These are phyloP conservation scores for Agaricales sp. DNA, from an alignment of 1,284 basidiomycete genomes.

Conservation along the genomic window DNA sequence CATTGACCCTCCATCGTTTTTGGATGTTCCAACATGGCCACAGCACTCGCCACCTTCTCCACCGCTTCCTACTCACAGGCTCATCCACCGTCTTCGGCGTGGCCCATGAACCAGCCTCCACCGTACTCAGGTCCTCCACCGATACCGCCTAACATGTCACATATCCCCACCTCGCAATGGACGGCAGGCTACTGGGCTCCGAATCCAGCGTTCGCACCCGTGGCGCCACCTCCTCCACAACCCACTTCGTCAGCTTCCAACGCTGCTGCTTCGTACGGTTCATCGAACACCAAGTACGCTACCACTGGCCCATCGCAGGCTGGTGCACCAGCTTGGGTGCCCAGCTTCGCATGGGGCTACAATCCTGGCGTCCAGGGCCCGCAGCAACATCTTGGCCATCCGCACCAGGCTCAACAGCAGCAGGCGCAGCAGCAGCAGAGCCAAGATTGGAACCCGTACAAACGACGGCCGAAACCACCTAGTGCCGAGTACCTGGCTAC, in stretches of 20 bases:
- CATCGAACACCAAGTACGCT: background rate
- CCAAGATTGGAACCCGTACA: conserved; percentile 45
- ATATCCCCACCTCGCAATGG: conserved; percentile 34
- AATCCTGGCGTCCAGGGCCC: conserved; percentile 1
- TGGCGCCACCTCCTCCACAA: conserved; percentile 5
- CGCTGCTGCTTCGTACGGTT: background rate
- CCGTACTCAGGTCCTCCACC: conserved; percentile 35
- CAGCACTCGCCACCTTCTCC: background rate
- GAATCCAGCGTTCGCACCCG: conserved; percentile 31
- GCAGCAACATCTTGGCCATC: conserved; percentile 8
- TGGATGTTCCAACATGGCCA: background rate
- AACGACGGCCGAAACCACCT: conserved; percentile 42
- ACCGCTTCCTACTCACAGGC: background rate
- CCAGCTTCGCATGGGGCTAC: conserved; percentile 24
- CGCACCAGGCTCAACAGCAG: conserved; percentile 16
- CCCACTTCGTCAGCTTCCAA: background rate
- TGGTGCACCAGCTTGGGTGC: conserved; percentile 24
- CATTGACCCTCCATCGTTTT: too few species aligned
- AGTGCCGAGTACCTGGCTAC: conserved; percentile 52
- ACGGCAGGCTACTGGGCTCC: conserved; percentile 35
- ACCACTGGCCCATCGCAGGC: conserved; percentile 9
- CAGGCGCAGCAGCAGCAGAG: conserved; percentile 18
- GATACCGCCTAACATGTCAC: conserved; percentile 28
- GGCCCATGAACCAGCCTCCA: background rate
- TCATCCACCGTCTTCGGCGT: too few species aligned